These are phyloP conservation scores for Coemansia sp. DNA, from an alignment of 371 early-diverging fungal genomes.

Conservation along the genomic window DNA sequence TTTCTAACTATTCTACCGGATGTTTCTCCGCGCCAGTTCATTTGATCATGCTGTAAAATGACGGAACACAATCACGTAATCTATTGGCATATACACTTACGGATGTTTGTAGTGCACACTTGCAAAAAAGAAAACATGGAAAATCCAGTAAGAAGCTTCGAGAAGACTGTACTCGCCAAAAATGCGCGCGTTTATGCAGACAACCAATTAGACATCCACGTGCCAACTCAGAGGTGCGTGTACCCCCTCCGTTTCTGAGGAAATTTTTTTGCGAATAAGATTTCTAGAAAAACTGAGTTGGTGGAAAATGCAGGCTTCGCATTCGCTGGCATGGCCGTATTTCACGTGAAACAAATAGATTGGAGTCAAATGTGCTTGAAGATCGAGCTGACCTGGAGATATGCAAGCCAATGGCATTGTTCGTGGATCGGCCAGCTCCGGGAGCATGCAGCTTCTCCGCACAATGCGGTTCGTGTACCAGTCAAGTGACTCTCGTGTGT, in stretches of 20 bases:
- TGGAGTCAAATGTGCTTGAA: background rate
- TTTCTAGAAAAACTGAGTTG: background rate
- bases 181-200: background rate
- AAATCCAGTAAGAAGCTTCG: background rate
- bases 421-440: background rate
- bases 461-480: background rate
- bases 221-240: background rate
- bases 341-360: background rate
- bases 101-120: background rate
- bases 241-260: background rate
- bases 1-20: background rate
- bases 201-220: background rate
- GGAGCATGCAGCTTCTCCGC: background rate
- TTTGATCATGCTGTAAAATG: background rate
- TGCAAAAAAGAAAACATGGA: background rate
- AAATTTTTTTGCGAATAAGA: background rate
- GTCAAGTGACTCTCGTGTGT: background rate
- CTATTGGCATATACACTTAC: background rate
- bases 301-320: background rate
- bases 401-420: background rate
- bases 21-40: background rate
- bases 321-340: background rate
- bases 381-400: background rate
- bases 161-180: background rate
- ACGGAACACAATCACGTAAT: constrained; percentile 5